Evolutionary conservation across 2,329 filamentous ascomycete species (phyloP).

Genomic region (Tolypocladium paradoxum): DNA sequence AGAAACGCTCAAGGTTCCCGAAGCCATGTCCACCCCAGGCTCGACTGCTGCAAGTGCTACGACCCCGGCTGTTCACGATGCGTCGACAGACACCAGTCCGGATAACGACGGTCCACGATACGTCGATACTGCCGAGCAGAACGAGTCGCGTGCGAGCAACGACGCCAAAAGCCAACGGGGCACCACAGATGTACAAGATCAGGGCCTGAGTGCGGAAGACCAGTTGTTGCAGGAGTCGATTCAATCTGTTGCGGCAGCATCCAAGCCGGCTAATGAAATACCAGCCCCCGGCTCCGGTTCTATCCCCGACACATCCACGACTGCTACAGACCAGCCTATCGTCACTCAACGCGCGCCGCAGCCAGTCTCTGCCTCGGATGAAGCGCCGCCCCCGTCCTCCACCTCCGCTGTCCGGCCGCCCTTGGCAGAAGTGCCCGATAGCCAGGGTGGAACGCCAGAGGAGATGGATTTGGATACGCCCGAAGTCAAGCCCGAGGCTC

Average conservation of each 20-base stretch:
- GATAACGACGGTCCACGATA: slow-evolving; percentile 55
- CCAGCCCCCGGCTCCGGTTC: slow-evolving; percentile 1
- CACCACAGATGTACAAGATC: background rate
- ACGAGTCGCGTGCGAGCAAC: slow-evolving; percentile 24
- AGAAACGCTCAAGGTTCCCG: slow-evolving; percentile 26
- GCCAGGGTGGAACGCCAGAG: slow-evolving; percentile 20
- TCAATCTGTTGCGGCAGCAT: slow-evolving; percentile 14
- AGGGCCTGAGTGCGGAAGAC: slow-evolving; percentile 25
- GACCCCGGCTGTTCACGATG: slow-evolving; percentile 57
- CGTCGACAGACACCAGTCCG: slow-evolving; percentile 64
- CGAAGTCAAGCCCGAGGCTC: slow-evolving; percentile 8
- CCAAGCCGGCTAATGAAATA: slow-evolving; percentile 5
- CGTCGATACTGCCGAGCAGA: slow-evolving; percentile 35
- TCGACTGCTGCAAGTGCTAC: slow-evolving; percentile 66
- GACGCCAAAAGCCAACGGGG: background rate
- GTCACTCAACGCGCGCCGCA: background rate
- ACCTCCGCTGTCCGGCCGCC: background rate
- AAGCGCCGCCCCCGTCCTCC: background rate
- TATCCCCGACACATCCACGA: background rate
- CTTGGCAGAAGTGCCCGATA: slow-evolving; percentile 21
- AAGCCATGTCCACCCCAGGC: slow-evolving; percentile 41
- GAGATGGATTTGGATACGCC: slow-evolving; percentile 25
- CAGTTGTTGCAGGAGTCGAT: slow-evolving; percentile 34
- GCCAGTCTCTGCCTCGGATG: background rate
- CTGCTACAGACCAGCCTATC: background rate